Base-by-base conservation (phyloP, 1,284 basidiomycete genomes). In the Peniophora sp. region DNA sequence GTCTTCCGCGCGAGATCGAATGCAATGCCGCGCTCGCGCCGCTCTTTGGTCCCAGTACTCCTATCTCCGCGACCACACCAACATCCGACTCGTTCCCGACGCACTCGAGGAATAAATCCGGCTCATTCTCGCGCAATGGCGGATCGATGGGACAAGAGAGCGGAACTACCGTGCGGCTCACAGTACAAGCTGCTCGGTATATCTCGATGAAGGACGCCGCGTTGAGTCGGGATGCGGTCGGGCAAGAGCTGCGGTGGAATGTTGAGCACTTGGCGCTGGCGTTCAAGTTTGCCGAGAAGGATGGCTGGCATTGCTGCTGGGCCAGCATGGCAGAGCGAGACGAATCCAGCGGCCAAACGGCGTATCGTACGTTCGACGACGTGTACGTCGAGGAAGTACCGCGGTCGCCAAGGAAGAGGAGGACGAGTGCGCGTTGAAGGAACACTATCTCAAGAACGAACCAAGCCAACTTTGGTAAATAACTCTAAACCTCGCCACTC, bases 221-320 rank as follows among this genome's bases (percentile, higher is more conserved):
- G 9, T 79, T 78, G 60, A 68, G 73, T 50, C 59, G 63, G 25
- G 65, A 62, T 25, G 61, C 64, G 49, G 53, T 45, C 14, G 35
- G 44, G 10, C 62, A 65, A 52, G 57, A 56, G 47, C 60, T 22
- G 44, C 20, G 61, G 47, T 83, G 81, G 81, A 71, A 78, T 55
- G 79, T 83, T 63, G 70, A 71, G 49, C 81, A 84, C 59, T 68
- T 69, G 17, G 77, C 66, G 1, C 61, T 78, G 8, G 75, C 72
- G 23, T 64, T 78, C 61, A 73, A 74, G 55, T 77, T 75, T 52
- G 60, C 62, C 43, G 70, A 73, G 58, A 62, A 64, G 27, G 61
- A 57, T 27, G 66, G 62, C 34, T 84, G 81, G 81, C 78, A 81
- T 53, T 83, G 79, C 62, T 69, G 83, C 34, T 83, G 78, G 79